Conservation (phyloP, 164 flowering plant genomes). For the Chimonanthus praecox region DNA sequence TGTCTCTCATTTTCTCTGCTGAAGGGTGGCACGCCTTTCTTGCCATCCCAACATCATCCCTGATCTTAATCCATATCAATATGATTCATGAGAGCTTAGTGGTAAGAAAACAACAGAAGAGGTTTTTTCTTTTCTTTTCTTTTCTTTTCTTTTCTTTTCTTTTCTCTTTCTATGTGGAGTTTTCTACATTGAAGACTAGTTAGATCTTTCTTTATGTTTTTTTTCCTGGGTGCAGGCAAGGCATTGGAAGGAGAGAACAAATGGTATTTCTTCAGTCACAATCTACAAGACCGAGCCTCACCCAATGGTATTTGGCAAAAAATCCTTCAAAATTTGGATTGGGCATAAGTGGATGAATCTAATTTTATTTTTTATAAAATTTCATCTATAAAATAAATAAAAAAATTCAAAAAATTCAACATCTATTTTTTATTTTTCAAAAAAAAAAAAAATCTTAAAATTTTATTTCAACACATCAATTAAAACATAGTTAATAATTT, state of each 20-base stretch:
- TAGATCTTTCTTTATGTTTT: neutral
- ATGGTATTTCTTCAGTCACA: slow-evolving; percentile 76
- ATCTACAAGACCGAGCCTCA: slow-evolving; percentile 39
- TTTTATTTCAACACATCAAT: no score
- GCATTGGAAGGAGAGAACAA: slow-evolving; percentile 63
- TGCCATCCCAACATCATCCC: slow-evolving; percentile 76
- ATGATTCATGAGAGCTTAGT: slow-evolving; percentile 84
- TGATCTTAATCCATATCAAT: slow-evolving; percentile 63
- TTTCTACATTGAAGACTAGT: no score
- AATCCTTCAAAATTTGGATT: no score
- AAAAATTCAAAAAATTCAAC: no score
- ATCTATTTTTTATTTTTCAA: no score
- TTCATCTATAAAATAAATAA: no score
- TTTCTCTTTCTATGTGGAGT: neutral
- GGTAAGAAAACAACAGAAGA: slow-evolving; percentile 28
- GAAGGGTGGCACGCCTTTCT: slow-evolving; percentile 57
- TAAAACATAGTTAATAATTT: no score
- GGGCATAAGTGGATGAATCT: no score
- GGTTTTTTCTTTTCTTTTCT: neutral
- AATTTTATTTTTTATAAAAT: no score
- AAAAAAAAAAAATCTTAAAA: no score
- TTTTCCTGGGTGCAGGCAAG: slow-evolving; percentile 39
- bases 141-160: neutral
- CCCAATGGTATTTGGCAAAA: slow-evolving; percentile 61
- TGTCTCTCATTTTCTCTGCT: slow-evolving; percentile 71